A percentile compares a stretch with the other conserved stretches of the same genome.
phyloP scores from a whole-genome alignment of 768 basidiomycete species.

The Dentipellis fragilis region DNA sequence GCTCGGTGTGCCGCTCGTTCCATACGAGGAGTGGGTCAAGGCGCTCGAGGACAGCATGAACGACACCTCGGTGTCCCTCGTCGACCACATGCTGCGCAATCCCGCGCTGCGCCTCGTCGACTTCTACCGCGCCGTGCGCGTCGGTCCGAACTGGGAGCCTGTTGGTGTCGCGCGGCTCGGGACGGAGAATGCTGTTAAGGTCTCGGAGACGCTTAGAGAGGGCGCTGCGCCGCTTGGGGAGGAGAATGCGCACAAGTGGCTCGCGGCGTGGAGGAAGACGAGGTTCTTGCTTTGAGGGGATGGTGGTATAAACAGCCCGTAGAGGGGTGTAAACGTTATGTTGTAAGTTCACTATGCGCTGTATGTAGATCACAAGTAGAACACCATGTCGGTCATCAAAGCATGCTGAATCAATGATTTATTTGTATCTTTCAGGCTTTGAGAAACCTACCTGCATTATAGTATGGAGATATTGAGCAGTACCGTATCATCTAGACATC shows the following conservation, averaged over 20 bases:
- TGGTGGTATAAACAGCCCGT: not conserved
- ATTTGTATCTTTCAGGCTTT: no score
- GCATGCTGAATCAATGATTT: no score
- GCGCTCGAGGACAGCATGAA: conserved; percentile 10
- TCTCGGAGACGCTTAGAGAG: conserved; percentile 7
- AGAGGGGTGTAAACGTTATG: not conserved
- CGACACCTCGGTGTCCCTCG: not conserved
- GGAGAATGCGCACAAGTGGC: conserved; percentile 9
- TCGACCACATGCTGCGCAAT: conserved; percentile 9
- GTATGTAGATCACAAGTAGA: no score
- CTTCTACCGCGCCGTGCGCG: conserved; percentile 10
- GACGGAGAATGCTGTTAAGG: conserved; percentile 9
- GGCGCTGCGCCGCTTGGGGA: conserved; percentile 5
- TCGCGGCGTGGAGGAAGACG: conserved; percentile 8
- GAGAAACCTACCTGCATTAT: no score
- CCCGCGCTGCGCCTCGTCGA: conserved; percentile 11
- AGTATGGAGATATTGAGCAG: no score
- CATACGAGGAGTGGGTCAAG: conserved; percentile 16
- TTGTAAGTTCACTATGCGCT: no score
- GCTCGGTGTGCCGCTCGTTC: conserved; percentile 16
- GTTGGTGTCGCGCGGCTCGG: conserved; percentile 14
- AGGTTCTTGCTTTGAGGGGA: conserved; percentile 6
- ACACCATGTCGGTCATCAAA: no score
- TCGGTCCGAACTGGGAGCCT: conserved; percentile 15
- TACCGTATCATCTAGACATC: no score